Evolutionary conservation across 495 filamentous ascomycete genomes (phyloP).

Genomic region (Aspergillus sparsus): DNA sequence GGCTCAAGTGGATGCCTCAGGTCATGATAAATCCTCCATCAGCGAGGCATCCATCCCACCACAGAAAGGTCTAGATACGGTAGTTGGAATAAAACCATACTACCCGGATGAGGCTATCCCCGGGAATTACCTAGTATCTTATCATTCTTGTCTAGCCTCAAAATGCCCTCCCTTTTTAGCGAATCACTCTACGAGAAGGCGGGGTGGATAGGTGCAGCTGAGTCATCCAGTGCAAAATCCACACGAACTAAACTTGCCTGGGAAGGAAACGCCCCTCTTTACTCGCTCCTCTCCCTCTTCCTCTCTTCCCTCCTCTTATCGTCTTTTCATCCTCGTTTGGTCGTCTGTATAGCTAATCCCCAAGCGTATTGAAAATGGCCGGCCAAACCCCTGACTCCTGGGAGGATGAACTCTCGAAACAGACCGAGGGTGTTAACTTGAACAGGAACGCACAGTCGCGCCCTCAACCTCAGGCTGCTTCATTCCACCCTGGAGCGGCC

Average conservation of each 20-base stretch:
- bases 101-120: too few relatives aligned
- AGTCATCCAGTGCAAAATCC: constrained; percentile 45
- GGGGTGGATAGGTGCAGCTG: constrained; percentile 31
- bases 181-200: constrained; percentile 11
- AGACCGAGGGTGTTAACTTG: constrained; percentile 81
- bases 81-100: too few relatives aligned
- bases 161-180: neutral
- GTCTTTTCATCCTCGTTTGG: constrained; percentile 22
- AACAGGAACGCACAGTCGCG: constrained; percentile 79
- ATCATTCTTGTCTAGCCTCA: neutral
- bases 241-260: constrained; percentile 10
- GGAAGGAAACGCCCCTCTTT: constrained; percentile 27
- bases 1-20: constrained; percentile 8
- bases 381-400: constrained; percentile 79
- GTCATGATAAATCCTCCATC: neutral
- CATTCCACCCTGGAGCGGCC: constrained; percentile 67
- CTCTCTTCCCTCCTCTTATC: constrained; percentile 10
- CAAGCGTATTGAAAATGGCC: constrained; percentile 63
- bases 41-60: neutral
- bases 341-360: constrained; percentile 32
- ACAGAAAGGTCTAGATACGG: neutral
- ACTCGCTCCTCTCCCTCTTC: constrained; percentile 21
- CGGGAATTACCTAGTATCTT: neutral
- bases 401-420: constrained; percentile 90
- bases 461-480: constrained; percentile 59